Base-by-base conservation (phyloP, 139 green algal species). In the Gonium pectorale region DNA sequence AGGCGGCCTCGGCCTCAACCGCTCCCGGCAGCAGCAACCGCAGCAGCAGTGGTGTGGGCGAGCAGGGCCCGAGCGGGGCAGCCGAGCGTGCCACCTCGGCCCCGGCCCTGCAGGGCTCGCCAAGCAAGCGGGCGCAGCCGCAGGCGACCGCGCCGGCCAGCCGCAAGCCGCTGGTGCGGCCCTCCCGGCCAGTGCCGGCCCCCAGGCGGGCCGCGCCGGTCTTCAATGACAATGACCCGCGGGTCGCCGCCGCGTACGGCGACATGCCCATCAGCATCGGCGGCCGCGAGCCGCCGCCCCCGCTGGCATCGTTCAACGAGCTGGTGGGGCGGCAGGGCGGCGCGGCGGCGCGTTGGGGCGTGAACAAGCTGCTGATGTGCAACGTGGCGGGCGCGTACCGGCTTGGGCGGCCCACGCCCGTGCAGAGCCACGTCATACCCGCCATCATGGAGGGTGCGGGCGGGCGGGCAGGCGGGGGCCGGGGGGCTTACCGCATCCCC, bases 381-480 rank as follows among this genome's bases (percentile, higher is more conserved):
- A 86, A 86, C 51, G 87, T 35, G 40, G 74, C 46, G 8, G 49
- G 21, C 29, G 69, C 49, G 31, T 82, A 63, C 43, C 75, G n/a
- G 3, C 38, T 81, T 29, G 19, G 31, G 1, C 37, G 59, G 27
- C 83, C 87, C 41, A 91, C 87, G 3, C 78, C 82, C 26, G 67
- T 91, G 21, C 87, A 91, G 71, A 40, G 33, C 21, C 63, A 89
- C 35, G 70, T 63, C 26, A 67, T 89, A 1, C 78, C 82, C 19
- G 71, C 79, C 29, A 54, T 90, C 1, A 35, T 73, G 40, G 33
- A 56, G 54, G 81, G 87, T 90, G n/a, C n/a, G n/a, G n/a, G n/a
- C n/a, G n/a, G n/a, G n/a, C n/a, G n/a, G n/a, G n/a, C n/a, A n/a
- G n/a, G n/a, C n/a, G n/a, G n/a, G n/a, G n/a, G n/a, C n/a, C n/a